These are phyloP conservation scores for Cladosporium sp. DNA, from an alignment of 2,329 filamentous ascomycete species.

Conservation along the genomic window DNA sequence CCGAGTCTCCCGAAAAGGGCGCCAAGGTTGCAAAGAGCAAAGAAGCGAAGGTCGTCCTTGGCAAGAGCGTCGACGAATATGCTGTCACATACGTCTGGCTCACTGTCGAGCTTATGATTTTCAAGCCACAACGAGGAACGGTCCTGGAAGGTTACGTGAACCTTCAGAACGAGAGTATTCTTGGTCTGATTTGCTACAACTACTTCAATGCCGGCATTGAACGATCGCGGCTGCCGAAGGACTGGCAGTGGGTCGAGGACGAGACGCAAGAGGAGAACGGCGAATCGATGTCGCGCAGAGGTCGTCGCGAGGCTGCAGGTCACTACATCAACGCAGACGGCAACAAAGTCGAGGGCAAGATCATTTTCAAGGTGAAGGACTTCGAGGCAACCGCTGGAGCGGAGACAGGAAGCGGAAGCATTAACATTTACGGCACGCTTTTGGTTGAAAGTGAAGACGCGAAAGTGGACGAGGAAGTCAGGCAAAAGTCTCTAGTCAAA, in stretches of 20 bases:
- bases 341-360: conserved; percentile 62
- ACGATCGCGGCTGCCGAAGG: conserved; percentile 65
- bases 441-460: conserved; percentile 64
- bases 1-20: conserved; percentile 38
- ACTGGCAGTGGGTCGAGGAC: conserved; percentile 75
- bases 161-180: conserved; percentile 80
- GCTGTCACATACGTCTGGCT: conserved; percentile 84
- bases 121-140: conserved; percentile 68
- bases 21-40: neutral
- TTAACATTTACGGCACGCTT: conserved; percentile 87
- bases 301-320: conserved; percentile 36
- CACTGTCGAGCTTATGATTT: conserved; percentile 80
- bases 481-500: conserved; percentile 17
- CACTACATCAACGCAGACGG: conserved; percentile 74
- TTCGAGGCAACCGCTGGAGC: conserved; percentile 67
- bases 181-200: conserved; percentile 85
- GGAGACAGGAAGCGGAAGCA: conserved; percentile 68
- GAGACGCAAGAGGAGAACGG: conserved; percentile 35
- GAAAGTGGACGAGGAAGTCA: conserved; percentile 53
- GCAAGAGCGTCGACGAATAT: conserved; percentile 67
- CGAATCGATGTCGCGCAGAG: conserved; percentile 31
- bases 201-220: conserved; percentile 86
- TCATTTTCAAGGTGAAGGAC: conserved; percentile 77
- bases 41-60: conserved; percentile 31
- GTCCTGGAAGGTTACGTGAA: conserved; percentile 78